These are phyloP conservation scores for Colletotrichum sp. DNA, from an alignment of 2,329 filamentous ascomycete species.

Conservation along the genomic window DNA sequence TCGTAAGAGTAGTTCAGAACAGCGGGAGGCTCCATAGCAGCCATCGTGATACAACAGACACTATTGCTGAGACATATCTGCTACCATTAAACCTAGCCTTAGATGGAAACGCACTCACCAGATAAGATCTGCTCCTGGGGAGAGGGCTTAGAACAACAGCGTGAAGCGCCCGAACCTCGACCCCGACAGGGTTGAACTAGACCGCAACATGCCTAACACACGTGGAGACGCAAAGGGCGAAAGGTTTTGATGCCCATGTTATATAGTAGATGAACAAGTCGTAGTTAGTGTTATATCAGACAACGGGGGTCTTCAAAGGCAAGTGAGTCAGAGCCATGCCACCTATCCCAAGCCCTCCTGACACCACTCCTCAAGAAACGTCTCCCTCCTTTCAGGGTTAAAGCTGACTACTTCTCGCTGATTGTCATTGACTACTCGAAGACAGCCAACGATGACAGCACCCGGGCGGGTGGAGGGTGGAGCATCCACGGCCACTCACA, in stretches of 20 bases:
- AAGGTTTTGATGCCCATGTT: rapidly evolving
- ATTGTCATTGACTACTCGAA: rapidly evolving
- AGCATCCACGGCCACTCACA: too few relatives aligned
- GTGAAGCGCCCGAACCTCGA: neutral
- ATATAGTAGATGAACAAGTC: neutral
- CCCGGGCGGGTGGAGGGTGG: too few relatives aligned
- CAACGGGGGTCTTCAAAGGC: neutral
- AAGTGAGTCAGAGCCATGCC: rapidly evolving
- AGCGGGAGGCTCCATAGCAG: too few relatives aligned
- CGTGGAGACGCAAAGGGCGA: neutral
- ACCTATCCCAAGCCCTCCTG: too few relatives aligned
- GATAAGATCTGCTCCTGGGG: too few relatives aligned
- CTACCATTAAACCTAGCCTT: too few relatives aligned
- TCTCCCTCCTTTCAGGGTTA: rapidly evolving
- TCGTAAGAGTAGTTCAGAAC: too few relatives aligned
- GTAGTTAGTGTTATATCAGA: neutral
- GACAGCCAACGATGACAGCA: rapidly evolving
- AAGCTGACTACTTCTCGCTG: rapidly evolving
- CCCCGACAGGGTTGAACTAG: rapidly evolving
- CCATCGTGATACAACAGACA: too few relatives aligned
- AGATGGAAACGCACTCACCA: too few relatives aligned
- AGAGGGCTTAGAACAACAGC: too few relatives aligned
- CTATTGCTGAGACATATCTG: too few relatives aligned
- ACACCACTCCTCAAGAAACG: neutral
- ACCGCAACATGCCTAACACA: too few relatives aligned